Conservation (phyloP, 2,329 filamentous ascomycete species). For the Aspergillus sp. region DNA sequence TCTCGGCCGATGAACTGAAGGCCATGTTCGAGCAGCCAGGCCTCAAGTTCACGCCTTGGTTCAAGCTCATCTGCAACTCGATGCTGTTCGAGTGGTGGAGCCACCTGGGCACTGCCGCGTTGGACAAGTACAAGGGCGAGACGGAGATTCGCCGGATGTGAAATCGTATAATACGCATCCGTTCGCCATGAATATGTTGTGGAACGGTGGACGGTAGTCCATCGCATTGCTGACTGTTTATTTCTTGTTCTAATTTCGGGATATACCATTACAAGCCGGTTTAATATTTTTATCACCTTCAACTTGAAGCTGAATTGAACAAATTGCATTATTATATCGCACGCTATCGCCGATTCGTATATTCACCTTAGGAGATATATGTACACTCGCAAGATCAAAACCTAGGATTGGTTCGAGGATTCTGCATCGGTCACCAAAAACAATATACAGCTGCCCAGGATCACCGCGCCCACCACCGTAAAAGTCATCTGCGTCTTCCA, state of each 20-base stretch:
- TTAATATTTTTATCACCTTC: constrained; percentile 7
- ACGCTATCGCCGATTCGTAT: neutral
- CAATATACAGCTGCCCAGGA: constrained; percentile 46
- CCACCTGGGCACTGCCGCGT: constrained; percentile 69
- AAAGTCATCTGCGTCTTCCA: constrained; percentile 87
- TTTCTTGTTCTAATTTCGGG: neutral
- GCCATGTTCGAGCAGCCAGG: constrained; percentile 76
- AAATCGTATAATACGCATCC: constrained; percentile 3
- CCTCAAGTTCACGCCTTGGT: constrained; percentile 95
- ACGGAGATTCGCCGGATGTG: constrained; percentile 83
- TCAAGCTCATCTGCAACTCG: constrained; percentile 96
- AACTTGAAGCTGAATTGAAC: neutral
- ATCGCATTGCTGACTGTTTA: neutral
- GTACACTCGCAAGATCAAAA: too few relatives aligned
- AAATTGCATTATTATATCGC: neutral
- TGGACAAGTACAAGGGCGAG: constrained; percentile 86
- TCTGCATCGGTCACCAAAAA: constrained; percentile 42
- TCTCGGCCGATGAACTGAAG: constrained; percentile 78
- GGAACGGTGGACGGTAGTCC: too few relatives aligned
- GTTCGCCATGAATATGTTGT: neutral
- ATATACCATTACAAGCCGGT: constrained; percentile 12
- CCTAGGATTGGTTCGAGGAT: neutral
- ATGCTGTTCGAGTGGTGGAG: constrained; percentile 99
- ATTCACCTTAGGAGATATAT: neutral
- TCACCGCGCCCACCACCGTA: constrained; percentile 42